A percentile compares a stretch with the other conserved stretches of the same genome.
These are phyloP conservation scores for Martensiomyces pterosporus DNA, from an alignment of 192 early-diverging fungal species.

Conservation along the genomic window DNA sequence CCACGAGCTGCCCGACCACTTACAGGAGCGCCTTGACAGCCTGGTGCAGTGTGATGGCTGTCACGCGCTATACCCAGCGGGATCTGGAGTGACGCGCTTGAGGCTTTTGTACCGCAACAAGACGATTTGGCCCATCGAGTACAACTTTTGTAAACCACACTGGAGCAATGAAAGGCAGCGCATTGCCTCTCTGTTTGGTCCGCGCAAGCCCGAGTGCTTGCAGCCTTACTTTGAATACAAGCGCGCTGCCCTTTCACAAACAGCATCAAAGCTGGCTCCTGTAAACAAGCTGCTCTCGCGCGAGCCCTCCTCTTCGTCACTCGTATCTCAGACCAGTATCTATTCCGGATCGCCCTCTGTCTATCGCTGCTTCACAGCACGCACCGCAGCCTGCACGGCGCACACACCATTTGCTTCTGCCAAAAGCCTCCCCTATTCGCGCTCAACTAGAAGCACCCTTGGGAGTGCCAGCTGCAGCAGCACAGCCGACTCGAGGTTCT, in stretches of 20 bases:
- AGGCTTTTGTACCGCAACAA: constrained; percentile 20
- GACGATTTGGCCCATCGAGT: constrained; percentile 21
- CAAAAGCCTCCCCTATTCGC: too few relatives aligned
- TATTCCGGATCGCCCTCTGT: too few relatives aligned
- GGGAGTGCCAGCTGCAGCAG: too few relatives aligned
- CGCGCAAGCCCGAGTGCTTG: constrained; percentile 10
- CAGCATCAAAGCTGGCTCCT: neutral
- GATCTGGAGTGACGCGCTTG: constrained; percentile 17
- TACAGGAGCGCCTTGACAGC: constrained; percentile 12
- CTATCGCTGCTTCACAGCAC: too few relatives aligned
- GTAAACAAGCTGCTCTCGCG: too few relatives aligned
- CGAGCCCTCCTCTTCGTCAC: too few relatives aligned
- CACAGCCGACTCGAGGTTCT: too few relatives aligned
- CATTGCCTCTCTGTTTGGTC: constrained; percentile 34
- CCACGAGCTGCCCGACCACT: constrained; percentile 25
- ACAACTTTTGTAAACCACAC: constrained; percentile 29
- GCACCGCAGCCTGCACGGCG: too few relatives aligned
- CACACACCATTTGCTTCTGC: too few relatives aligned
- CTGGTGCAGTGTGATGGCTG: constrained; percentile 31
- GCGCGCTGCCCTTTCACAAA: constrained; percentile 2
- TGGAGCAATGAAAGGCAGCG: constrained; percentile 31
- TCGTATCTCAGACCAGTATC: too few relatives aligned
- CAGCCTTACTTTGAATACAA: constrained; percentile 22
- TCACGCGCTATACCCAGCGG: constrained; percentile 31
- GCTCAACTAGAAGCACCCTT: too few relatives aligned